Percentiles rank a stretch among this genome's conserved stretches.
phyloP scores from a whole-genome alignment of 805 yeast genomes.

The Lipomyces yamadae region DNA sequence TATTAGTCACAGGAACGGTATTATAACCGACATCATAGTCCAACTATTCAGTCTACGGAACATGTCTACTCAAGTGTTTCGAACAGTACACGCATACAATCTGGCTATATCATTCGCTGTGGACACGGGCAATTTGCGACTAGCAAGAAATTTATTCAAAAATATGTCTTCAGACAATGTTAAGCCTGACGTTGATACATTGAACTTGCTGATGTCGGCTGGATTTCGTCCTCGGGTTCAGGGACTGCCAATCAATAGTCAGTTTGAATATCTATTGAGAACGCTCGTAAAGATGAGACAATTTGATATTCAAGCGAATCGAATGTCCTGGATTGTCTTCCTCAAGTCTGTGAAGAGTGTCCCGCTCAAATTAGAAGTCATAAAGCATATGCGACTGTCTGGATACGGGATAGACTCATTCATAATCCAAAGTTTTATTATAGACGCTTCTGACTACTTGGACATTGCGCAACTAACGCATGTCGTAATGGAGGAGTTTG shows the following conservation, averaged over 20 bases:
- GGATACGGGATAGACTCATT: constrained; percentile 18
- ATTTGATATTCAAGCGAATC: constrained; percentile 13
- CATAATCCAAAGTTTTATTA: constrained; percentile 13
- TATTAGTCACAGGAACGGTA: constrained; percentile 9
- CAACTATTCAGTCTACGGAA: constrained; percentile 7
- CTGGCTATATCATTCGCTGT: constrained; percentile 19
- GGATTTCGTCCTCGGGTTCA: background rate
- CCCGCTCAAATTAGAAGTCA: constrained; percentile 14
- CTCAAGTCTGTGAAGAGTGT: constrained; percentile 13
- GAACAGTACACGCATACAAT: constrained; percentile 16
- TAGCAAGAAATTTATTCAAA: constrained; percentile 9
- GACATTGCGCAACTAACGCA: constrained; percentile 1
- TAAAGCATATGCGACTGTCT: constrained; percentile 16
- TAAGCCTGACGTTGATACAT: constrained; percentile 22
- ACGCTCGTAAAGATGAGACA: constrained; percentile 10
- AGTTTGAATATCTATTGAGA: background rate
- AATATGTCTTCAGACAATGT: constrained; percentile 3
- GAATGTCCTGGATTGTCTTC: constrained; percentile 19
- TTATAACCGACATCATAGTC: constrained; percentile 6
- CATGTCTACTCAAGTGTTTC: background rate
- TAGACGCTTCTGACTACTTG: constrained; percentile 9
- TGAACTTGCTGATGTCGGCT: constrained; percentile 23
- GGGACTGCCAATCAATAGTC: background rate
- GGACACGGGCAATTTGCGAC: background rate
- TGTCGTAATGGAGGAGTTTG: constrained; percentile 5